A percentile compares a stretch with the other conserved stretches of the same genome.
Evolutionary conservation across 2,329 filamentous ascomycete species (phyloP).

Genomic region (Xylariales sp.): DNA sequence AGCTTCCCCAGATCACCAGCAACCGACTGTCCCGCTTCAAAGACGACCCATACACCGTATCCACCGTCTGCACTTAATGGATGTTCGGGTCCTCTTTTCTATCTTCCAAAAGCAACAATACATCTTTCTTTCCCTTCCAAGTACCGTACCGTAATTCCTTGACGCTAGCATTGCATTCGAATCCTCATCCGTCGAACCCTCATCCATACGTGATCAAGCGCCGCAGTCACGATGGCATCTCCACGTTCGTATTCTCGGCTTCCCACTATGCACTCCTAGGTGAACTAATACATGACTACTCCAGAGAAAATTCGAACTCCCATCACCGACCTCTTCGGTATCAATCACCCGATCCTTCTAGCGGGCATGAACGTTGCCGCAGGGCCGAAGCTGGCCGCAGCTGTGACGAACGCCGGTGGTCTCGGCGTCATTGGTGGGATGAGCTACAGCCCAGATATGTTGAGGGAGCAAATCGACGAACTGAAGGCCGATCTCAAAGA

Average conservation of each 20-base stretch:
- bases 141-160: no score
- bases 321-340: constrained; percentile 92
- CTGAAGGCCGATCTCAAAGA: constrained; percentile 82
- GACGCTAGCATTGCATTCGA: no score
- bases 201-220: no score
- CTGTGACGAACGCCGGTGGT: constrained; percentile 94
- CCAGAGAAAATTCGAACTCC: constrained; percentile 85
- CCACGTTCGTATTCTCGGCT: constrained; percentile 5
- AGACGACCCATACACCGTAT: background rate
- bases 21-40: background rate
- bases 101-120: background rate
- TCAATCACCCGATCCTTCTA: constrained; percentile 92
- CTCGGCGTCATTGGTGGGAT: constrained; percentile 94
- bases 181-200: no score
- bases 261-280: no score
- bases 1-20: constrained; percentile 7
- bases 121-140: background rate
- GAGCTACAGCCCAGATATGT: constrained; percentile 95
- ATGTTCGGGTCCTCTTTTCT: background rate
- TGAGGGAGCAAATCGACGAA: constrained; percentile 89
- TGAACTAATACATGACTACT: no score
- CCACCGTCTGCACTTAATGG: background rate
- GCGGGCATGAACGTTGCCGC: constrained; percentile 99
- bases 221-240: constrained; percentile 26
- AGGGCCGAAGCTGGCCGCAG: constrained; percentile 90